These are phyloP conservation scores for Byssoonygena ceratinophila DNA, from an alignment of 2,329 filamentous ascomycete genomes.

Conservation along the genomic window DNA sequence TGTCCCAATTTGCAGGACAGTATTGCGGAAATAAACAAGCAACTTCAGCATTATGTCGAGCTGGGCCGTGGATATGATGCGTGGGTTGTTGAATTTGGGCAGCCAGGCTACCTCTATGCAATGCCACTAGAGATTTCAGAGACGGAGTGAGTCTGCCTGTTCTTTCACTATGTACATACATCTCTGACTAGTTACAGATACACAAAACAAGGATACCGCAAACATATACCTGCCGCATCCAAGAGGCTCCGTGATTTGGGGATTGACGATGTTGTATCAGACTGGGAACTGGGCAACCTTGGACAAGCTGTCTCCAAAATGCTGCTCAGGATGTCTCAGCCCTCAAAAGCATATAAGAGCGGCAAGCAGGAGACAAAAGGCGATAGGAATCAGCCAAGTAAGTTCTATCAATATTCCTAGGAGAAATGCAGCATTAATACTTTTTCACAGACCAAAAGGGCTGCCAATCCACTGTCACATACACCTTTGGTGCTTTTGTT, in stretches of 20 bases:
- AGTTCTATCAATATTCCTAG: not conserved
- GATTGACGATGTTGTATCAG: not conserved
- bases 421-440: not conserved
- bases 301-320: not conserved
- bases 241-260: not conserved
- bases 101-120: slow-evolving; percentile 7
- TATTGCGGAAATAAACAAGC: not conserved
- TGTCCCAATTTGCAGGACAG: not conserved
- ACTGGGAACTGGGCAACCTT: not conserved
- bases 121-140: slow-evolving; percentile 8
- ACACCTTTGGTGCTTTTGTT: no score
- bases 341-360: no score
- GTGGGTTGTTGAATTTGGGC: slow-evolving; percentile 7
- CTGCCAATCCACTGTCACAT: not conserved
- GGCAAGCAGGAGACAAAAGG: no score
- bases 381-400: not conserved
- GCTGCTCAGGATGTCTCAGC: no score
- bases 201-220: not conserved
- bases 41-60: slow-evolving; percentile 1
- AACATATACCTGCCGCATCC: not conserved
- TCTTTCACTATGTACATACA: not conserved
- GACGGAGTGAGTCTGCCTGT: not conserved
- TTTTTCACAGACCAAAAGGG: not conserved
- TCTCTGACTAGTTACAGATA: not conserved
- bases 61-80: slow-evolving; percentile 9